These are phyloP conservation scores for Pulicaria dysenterica DNA, from an alignment of 129 eudicot genomes.

Conservation along the genomic window DNA sequence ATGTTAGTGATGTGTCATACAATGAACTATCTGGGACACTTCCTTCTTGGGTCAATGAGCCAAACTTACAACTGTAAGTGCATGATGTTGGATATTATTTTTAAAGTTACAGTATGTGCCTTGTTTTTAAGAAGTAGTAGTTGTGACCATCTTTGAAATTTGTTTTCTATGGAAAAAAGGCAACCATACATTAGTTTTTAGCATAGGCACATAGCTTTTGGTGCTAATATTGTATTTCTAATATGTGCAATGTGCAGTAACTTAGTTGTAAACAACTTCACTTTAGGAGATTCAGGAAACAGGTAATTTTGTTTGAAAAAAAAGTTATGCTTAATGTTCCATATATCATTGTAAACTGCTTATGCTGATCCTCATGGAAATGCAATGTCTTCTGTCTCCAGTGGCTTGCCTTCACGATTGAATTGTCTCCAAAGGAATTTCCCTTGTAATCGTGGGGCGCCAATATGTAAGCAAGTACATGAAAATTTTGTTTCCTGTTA, in stretches of 20 bases:
- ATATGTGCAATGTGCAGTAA: conserved; percentile 51
- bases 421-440: conserved; percentile 69
- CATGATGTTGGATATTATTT: neutral
- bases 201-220: neutral
- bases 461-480: conserved; percentile 54
- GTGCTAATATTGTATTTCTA: conserved; percentile 22
- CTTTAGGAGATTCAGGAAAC: conserved; percentile 42
- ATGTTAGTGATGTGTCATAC: conserved; percentile 82
- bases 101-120: neutral
- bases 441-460: conserved; percentile 64
- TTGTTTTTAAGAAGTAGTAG: neutral
- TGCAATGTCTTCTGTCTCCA: conserved; percentile 17
- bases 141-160: neutral
- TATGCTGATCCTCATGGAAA: neutral
- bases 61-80: conserved; percentile 64
- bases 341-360: neutral
- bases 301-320: conserved; percentile 37
- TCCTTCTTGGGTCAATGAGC: conserved; percentile 66
- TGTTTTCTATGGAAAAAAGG: neutral
- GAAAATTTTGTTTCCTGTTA: neutral
- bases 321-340: neutral
- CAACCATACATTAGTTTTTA: neutral
- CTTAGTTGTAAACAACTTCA: conserved; percentile 82
- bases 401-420: conserved; percentile 58
- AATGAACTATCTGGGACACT: conserved; percentile 77